phyloP scores from a whole-genome alignment of 2,329 filamentous ascomycete genomes.

The Mycocentrospora acerina region DNA sequence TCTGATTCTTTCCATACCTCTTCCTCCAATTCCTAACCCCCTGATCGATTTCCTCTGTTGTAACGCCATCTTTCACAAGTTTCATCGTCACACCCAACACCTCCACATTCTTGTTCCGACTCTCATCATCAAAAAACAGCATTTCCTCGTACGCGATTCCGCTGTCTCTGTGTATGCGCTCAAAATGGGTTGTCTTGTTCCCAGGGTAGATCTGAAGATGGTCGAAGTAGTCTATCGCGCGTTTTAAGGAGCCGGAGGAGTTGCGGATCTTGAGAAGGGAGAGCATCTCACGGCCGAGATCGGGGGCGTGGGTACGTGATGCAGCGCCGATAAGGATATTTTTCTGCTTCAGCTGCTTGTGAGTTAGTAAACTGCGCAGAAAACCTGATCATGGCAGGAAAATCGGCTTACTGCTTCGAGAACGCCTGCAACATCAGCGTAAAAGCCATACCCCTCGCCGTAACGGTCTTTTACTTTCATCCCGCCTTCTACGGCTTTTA shows the following conservation, averaged over 20 bases:
- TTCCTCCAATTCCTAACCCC: constrained; percentile 81
- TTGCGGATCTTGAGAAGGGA: constrained; percentile 65
- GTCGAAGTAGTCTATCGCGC: constrained; percentile 57
- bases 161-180: constrained; percentile 68
- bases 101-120: constrained; percentile 79
- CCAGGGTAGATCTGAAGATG: constrained; percentile 67
- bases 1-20: constrained; percentile 56
- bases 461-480: constrained; percentile 54
- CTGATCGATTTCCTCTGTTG: constrained; percentile 72
- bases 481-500: constrained; percentile 55
- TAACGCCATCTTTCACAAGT: constrained; percentile 77
- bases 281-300: constrained; percentile 78
- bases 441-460: constrained; percentile 51
- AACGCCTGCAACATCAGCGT: constrained; percentile 47
- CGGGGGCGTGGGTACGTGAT: constrained; percentile 76
- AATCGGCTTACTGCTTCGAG: constrained; percentile 36
- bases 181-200: constrained; percentile 84
- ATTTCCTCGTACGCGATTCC: constrained; percentile 77
- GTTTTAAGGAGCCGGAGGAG: constrained; percentile 50
- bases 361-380: background rate
- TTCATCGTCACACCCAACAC: constrained; percentile 80
- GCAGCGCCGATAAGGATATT: constrained; percentile 69
- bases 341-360: constrained; percentile 43
- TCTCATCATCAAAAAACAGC: constrained; percentile 95
- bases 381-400: background rate